These are phyloP conservation scores for Cyclaneusma minus DNA, from an alignment of 2,329 filamentous ascomycete genomes.

Conservation along the genomic window DNA sequence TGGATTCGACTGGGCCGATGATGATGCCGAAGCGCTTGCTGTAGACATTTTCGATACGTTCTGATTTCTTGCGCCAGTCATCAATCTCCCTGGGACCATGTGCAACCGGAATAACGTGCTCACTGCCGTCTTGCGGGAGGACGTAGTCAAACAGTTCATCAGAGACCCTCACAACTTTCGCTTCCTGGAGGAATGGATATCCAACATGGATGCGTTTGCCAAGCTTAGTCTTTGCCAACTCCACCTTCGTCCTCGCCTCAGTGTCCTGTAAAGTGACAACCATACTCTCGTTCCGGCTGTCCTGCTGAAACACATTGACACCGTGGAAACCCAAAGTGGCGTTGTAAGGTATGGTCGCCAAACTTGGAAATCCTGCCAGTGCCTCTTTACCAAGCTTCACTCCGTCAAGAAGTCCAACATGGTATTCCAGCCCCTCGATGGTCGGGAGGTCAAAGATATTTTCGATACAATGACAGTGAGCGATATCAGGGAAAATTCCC, in stretches of 20 bases:
- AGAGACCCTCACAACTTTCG: conserved; percentile 73
- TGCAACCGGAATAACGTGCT: conserved; percentile 48
- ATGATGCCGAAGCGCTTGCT: conserved; percentile 82
- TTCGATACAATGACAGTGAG: conserved; percentile 78
- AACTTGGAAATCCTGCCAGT: conserved; percentile 83
- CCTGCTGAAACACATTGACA: conserved; percentile 87
- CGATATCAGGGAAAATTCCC: conserved; percentile 80
- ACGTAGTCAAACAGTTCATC: conserved; percentile 89
- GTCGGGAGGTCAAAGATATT: conserved; percentile 93
- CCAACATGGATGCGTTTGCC: conserved; percentile 81
- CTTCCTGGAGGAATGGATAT: conserved; percentile 91
- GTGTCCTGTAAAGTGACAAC: conserved; percentile 70
- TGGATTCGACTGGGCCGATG: conserved; percentile 72
- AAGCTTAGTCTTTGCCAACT: conserved; percentile 62
- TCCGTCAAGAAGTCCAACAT: conserved; percentile 69
- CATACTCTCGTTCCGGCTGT: conserved; percentile 94
- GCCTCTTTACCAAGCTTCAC: conserved; percentile 69
- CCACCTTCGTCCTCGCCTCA: conserved; percentile 52
- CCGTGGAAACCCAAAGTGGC: conserved; percentile 75
- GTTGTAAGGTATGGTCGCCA: conserved; percentile 73
- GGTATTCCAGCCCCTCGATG: conserved; percentile 76
- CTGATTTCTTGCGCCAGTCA: conserved; percentile 71
- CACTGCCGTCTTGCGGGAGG: conserved; percentile 45
- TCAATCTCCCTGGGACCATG: conserved; percentile 65
- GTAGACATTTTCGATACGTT: conserved; percentile 72